A percentile compares a stretch with the other conserved stretches of the same genome.
phyloP scores from a whole-genome alignment of 2,329 filamentous ascomycete species.

The Capronia americana region DNA sequence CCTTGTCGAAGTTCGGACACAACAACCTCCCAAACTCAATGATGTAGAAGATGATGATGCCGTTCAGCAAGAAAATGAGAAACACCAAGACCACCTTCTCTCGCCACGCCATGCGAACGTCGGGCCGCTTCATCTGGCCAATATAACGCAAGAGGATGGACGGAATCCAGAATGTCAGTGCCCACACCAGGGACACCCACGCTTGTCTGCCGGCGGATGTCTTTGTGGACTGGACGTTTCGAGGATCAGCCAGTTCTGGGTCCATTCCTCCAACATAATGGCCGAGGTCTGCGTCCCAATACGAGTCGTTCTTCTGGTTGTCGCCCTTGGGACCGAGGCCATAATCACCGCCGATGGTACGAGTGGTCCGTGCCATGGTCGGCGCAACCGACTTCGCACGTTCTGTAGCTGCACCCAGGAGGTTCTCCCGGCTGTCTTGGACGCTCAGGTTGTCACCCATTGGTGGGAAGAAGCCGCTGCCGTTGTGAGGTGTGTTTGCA shows the following conservation, averaged over 20 bases:
- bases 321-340: conserved; percentile 88
- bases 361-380: conserved; percentile 66
- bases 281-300: conserved; percentile 72
- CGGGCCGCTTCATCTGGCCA: conserved; percentile 95
- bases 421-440: conserved; percentile 70
- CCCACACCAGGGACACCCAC: conserved; percentile 86
- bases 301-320: conserved; percentile 70
- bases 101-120: conserved; percentile 96
- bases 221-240: conserved; percentile 73
- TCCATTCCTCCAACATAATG: conserved; percentile 74
- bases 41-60: conserved; percentile 86
- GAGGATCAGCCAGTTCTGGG: conserved; percentile 76
- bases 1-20: conserved; percentile 91
- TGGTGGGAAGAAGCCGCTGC: conserved; percentile 69
- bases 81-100: conserved; percentile 87
- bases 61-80: conserved; percentile 83
- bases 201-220: conserved; percentile 69
- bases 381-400: conserved; percentile 59
- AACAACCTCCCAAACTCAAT: conserved; percentile 81
- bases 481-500: conserved; percentile 61
- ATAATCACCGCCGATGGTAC: conserved; percentile 75
- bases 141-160: conserved; percentile 79
- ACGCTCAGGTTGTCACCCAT: conserved; percentile 66
- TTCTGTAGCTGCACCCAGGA: conserved; percentile 63
- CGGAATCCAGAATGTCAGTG: conserved; percentile 90